Evolutionary conservation across 2,329 filamentous ascomycete genomes (phyloP).

Genomic region (Rhytidhysteron rufulum): DNA sequence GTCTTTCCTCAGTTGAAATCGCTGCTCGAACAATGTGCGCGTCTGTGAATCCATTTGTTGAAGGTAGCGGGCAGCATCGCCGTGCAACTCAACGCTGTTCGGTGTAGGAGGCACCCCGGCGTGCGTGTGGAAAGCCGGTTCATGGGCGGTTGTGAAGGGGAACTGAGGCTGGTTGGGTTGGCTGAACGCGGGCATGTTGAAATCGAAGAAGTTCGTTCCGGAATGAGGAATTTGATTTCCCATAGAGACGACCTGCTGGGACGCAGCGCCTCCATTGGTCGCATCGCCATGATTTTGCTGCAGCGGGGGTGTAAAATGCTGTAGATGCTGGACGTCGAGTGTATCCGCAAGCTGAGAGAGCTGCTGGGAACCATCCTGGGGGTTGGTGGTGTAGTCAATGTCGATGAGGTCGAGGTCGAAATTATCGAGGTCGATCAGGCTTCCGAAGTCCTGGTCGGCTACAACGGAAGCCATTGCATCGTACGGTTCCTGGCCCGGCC

Average conservation of each 20-base stretch:
- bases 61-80: conserved; percentile 54
- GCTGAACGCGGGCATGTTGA: conserved; percentile 25
- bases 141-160: conserved; percentile 39
- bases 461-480: conserved; percentile 39
- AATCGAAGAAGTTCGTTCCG: conserved; percentile 31
- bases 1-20: conserved; percentile 64
- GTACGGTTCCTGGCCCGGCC: conserved; percentile 38
- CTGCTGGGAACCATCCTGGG: conserved; percentile 16
- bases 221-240: conserved; percentile 19
- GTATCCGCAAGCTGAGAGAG: conserved; percentile 28
- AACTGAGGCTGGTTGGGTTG: conserved; percentile 32
- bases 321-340: conserved; percentile 31
- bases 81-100: conserved; percentile 72
- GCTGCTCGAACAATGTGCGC: conserved; percentile 61
- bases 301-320: conserved; percentile 25
- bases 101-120: conserved; percentile 73
- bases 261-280: conserved; percentile 10
- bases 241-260: conserved; percentile 8
- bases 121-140: conserved; percentile 46
- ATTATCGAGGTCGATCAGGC: conserved; percentile 39
- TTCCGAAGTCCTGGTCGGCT: conserved; percentile 40
- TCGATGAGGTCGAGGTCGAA: conserved; percentile 20
- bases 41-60: conserved; percentile 54
- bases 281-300: conserved; percentile 23
- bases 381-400: conserved; percentile 23